Conservation (phyloP, 2,329 filamentous ascomycete genomes). For the Penicillium sp. region DNA sequence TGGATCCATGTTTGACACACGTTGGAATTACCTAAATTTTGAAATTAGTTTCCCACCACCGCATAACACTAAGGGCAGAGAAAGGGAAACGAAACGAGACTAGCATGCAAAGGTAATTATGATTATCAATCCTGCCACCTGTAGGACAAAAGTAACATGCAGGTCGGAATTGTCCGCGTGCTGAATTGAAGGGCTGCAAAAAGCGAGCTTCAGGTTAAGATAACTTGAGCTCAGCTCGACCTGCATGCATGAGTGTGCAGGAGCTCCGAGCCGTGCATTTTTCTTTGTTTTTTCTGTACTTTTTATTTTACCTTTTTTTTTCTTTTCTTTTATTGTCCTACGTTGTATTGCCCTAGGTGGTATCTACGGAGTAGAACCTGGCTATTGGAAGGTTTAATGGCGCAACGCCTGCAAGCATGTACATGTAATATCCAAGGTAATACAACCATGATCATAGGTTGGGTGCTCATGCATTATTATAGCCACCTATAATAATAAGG, state of each 20-base stretch:
- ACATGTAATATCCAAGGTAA: not conserved
- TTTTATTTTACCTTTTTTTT: not conserved
- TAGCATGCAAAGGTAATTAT: not conserved
- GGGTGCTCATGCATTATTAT: not conserved
- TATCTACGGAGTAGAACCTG: not conserved
- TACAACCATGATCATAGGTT: not conserved
- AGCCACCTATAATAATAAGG: not conserved
- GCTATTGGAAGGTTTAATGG: not conserved
- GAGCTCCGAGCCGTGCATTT: not conserved
- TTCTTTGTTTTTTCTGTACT: not conserved
- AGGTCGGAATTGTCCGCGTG: slow-evolving; percentile 1
- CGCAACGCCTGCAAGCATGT: not conserved
- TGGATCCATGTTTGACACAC: not conserved
- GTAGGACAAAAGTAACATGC: not conserved
- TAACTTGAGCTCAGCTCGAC: slow-evolving; percentile 3
- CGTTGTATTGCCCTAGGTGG: not conserved
- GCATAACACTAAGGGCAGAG: not conserved
- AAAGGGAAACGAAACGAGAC: not conserved
- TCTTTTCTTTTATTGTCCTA: not conserved
- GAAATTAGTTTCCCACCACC: not conserved
- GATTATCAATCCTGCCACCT: not conserved
- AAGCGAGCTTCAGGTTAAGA: not conserved
- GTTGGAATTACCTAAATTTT: not conserved
- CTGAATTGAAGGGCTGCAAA: not conserved
- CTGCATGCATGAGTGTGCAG: not conserved